These are phyloP conservation scores for Syzygium malaccense DNA, from an alignment of 441 rosid genomes.

Conservation along the genomic window DNA sequence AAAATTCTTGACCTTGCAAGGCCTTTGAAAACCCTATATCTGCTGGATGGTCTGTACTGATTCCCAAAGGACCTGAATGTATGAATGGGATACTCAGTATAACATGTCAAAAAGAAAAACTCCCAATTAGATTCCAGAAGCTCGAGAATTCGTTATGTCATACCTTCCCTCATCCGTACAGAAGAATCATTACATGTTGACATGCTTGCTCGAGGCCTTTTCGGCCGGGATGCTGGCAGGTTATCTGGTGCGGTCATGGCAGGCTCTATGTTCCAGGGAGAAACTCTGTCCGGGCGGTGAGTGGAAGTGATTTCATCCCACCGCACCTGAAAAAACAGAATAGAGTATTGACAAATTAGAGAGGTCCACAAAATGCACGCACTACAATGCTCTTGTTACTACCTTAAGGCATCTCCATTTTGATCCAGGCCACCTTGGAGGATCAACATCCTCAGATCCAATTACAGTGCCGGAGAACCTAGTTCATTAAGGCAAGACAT, in stretches of 20 bases:
- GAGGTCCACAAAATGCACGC: neutral
- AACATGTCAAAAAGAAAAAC: neutral
- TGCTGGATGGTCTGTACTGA: slow-evolving; percentile 54
- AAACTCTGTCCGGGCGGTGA: slow-evolving; percentile 89
- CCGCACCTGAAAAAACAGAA: slow-evolving; percentile 49
- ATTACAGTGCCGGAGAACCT: slow-evolving; percentile 96
- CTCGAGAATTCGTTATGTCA: neutral
- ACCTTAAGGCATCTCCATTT: slow-evolving; percentile 98
- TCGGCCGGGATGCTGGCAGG: slow-evolving; percentile 71
- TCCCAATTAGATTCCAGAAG: neutral
- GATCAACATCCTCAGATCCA: slow-evolving; percentile 79
- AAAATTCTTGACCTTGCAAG: slow-evolving; percentile 96
- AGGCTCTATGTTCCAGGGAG: slow-evolving; percentile 98
- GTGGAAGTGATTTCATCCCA: slow-evolving; percentile 91
- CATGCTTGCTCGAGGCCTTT: slow-evolving; percentile 66
- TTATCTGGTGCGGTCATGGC: slow-evolving; percentile 76
- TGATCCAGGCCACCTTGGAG: slow-evolving; percentile 71
- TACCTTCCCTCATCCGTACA: slow-evolving; percentile 79
- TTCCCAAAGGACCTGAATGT: slow-evolving; percentile 51
- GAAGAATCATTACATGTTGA: slow-evolving; percentile 65
- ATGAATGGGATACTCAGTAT: neutral
- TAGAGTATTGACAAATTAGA: slow-evolving; percentile 2
- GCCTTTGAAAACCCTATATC: slow-evolving; percentile 76
- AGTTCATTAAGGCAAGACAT: neutral
- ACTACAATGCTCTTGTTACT: neutral